phyloP scores from a whole-genome alignment of 306 rosid species.

The Quercus aquifolioides region DNA sequence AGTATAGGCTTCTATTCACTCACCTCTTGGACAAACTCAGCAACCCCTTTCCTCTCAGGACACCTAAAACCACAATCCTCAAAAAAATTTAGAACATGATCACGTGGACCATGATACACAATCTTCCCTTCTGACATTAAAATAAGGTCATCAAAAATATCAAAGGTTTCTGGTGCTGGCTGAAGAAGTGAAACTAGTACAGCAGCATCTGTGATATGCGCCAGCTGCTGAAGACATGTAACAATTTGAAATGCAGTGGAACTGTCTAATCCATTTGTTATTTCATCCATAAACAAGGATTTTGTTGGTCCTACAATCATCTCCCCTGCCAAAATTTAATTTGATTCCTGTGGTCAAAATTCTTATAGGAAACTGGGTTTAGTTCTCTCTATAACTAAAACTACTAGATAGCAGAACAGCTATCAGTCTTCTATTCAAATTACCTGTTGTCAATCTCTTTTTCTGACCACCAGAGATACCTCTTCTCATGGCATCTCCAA shows the following conservation, averaged over 20 bases:
- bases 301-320: constrained; percentile 44
- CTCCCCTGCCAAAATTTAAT: constrained; percentile 25
- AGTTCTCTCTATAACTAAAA: background rate
- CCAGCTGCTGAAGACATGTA: background rate
- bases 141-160: constrained; percentile 48
- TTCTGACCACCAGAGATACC: constrained; percentile 52
- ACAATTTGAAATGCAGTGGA: background rate
- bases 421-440: background rate
- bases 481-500: constrained; percentile 46
- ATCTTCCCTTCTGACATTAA: constrained; percentile 38
- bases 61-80: constrained; percentile 48
- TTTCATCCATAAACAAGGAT: constrained; percentile 10
- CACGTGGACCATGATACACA: constrained; percentile 49
- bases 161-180: constrained; percentile 50
- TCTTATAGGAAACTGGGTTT: background rate
- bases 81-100: constrained; percentile 34
- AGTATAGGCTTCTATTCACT: background rate
- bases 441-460: constrained; percentile 50
- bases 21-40: background rate
- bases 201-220: constrained; percentile 8
- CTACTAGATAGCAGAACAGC: background rate
- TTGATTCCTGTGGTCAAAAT: background rate
- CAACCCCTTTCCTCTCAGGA: constrained; percentile 45
- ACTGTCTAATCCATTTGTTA: background rate
- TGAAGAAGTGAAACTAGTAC: constrained; percentile 48